Percentiles rank a stretch among this genome's conserved stretches.
phyloP scores from a whole-genome alignment of 2,329 filamentous ascomycete species.

The Leptographium radiaticola region DNA sequence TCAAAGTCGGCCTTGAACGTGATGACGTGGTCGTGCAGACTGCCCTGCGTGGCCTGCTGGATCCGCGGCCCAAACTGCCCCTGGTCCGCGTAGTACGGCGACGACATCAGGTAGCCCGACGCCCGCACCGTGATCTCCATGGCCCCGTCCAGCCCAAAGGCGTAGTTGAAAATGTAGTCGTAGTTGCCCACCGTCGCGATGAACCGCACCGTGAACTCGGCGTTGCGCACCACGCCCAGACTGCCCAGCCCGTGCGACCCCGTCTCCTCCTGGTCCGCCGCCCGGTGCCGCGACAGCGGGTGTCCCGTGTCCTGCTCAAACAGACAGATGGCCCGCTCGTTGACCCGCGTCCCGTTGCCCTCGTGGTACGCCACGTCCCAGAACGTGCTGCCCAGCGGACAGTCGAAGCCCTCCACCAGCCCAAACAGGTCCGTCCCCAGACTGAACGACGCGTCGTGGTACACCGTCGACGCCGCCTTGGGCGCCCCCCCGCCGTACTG shows the following conservation, averaged over 20 bases:
- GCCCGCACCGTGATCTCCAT: conserved; percentile 24
- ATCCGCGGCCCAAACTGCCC: conserved; percentile 22
- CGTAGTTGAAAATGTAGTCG: conserved; percentile 25
- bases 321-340: conserved; percentile 23
- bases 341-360: conserved; percentile 17
- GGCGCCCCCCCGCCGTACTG: conserved; percentile 37
- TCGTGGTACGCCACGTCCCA: conserved; percentile 20
- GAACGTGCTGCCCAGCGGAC: conserved; percentile 24
- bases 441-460: conserved; percentile 27
- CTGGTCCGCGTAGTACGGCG: conserved; percentile 20
- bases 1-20: conserved; percentile 28
- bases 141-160: conserved; percentile 22
- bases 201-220: conserved; percentile 21
- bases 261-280: background rate
- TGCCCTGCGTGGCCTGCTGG: conserved; percentile 20
- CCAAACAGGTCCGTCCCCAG: conserved; percentile 22
- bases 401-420: conserved; percentile 29
- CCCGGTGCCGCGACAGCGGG: conserved; percentile 23
- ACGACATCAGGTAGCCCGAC: conserved; percentile 24
- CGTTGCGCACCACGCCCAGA: conserved; percentile 20
- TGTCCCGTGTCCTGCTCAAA: conserved; percentile 24
- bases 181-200: conserved; percentile 31
- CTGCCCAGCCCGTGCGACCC: conserved; percentile 17
- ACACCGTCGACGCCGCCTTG: conserved; percentile 27
- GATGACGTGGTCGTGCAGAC: conserved; percentile 25